These are phyloP conservation scores for Collybia mongolica DNA, from an alignment of 768 basidiomycete species.

Conservation along the genomic window DNA sequence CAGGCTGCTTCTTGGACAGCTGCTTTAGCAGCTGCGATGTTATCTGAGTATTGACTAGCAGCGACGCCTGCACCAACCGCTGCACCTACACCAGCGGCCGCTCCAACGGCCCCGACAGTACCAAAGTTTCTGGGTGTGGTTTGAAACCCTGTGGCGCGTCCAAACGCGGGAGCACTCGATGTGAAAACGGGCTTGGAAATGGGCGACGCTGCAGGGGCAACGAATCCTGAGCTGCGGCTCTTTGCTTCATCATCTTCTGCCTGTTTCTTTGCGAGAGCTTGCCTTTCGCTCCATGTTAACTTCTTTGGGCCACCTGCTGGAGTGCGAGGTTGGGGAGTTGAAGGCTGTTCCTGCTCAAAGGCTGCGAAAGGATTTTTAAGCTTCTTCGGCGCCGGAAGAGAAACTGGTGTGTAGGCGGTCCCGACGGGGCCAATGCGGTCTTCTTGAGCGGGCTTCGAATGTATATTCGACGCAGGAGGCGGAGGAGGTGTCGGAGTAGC, in stretches of 20 bases:
- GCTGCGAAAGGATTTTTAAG: slow-evolving; percentile 81
- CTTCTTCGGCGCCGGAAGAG: slow-evolving; percentile 81
- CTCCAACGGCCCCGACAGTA: slow-evolving; percentile 26
- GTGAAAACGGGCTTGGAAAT: slow-evolving; percentile 35
- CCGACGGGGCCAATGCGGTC: slow-evolving; percentile 87
- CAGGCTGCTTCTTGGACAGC: slow-evolving; percentile 29
- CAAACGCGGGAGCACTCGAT: slow-evolving; percentile 47
- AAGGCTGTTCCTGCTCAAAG: slow-evolving; percentile 47
- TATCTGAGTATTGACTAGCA: slow-evolving; percentile 22
- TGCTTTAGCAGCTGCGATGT: slow-evolving; percentile 19
- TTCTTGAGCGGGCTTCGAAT: slow-evolving; percentile 72
- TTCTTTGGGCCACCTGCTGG: slow-evolving; percentile 58
- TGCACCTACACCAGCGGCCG: slow-evolving; percentile 31
- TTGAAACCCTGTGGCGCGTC: slow-evolving; percentile 36
- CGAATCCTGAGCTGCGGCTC: slow-evolving; percentile 57
- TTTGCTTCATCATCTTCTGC: slow-evolving; percentile 72
- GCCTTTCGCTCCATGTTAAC: slow-evolving; percentile 92
- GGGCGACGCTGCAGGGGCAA: slow-evolving; percentile 34
- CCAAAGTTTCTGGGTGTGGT: slow-evolving; percentile 44
- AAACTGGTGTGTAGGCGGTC: slow-evolving; percentile 87
- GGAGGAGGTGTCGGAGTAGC: slow-evolving; percentile 21
- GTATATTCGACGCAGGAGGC: slow-evolving; percentile 43
- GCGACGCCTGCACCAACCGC: slow-evolving; percentile 32
- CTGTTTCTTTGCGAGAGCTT: slow-evolving; percentile 88
- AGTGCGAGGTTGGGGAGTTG: slow-evolving; percentile 21